phyloP scores from a whole-genome alignment of 169 alveolate species.

The Eimeria necatrix region DNA sequence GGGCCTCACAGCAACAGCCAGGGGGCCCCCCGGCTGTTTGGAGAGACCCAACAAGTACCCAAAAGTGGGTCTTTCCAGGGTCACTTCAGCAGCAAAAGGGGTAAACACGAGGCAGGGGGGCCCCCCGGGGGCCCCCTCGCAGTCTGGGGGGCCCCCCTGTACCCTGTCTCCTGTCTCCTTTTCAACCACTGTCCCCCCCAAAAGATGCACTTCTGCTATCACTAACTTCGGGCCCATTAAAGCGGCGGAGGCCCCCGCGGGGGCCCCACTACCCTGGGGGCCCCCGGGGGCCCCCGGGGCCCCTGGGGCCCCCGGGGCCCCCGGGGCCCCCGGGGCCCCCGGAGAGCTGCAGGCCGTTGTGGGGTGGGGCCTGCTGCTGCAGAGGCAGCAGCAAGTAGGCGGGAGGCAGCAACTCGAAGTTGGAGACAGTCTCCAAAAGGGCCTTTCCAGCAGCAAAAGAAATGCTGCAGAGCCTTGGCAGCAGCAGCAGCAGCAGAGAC shows the following conservation, averaged over 20 bases:
- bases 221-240: not conserved
- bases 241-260: not conserved
- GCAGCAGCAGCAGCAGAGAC: not conserved
- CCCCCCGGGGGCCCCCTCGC: not conserved
- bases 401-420: not conserved
- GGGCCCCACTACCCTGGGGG: not conserved
- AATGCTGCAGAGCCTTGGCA: not conserved
- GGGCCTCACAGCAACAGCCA: not conserved
- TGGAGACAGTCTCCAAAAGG: not conserved
- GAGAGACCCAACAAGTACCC: constrained; percentile 25
- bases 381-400: not conserved
- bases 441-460: not conserved
- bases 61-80: not conserved
- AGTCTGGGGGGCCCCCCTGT: not conserved
- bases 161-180: not conserved
- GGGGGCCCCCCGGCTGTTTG: not conserved
- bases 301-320: too few species aligned
- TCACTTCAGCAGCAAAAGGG: constrained; percentile 25
- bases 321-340: too few species aligned
- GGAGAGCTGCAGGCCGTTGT: too few species aligned
- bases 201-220: not conserved
- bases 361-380: too few species aligned
- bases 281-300: too few species aligned
- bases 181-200: not conserved
- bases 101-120: not conserved